Evolutionary conservation across 2,329 filamentous ascomycete species (phyloP).

Genomic region (Cercospora brassicicola): DNA sequence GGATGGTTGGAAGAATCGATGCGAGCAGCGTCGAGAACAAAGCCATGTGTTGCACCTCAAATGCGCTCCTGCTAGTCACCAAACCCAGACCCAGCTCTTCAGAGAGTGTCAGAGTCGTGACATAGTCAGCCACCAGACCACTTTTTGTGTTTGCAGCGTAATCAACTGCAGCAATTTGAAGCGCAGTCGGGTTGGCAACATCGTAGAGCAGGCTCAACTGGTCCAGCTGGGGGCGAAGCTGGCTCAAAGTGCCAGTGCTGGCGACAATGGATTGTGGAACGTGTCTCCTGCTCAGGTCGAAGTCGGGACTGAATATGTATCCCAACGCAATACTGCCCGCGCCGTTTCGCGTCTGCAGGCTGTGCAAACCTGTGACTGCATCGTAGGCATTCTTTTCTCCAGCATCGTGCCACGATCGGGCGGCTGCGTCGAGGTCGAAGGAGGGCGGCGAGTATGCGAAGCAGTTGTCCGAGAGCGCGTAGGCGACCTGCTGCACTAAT

Average conservation of each 20-base stretch:
- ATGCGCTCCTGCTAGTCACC: slow-evolving; percentile 79
- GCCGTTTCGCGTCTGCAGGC: slow-evolving; percentile 83
- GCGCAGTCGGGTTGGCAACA: slow-evolving; percentile 88
- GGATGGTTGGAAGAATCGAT: slow-evolving; percentile 75
- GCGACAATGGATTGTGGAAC: slow-evolving; percentile 89
- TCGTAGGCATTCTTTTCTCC: slow-evolving; percentile 78
- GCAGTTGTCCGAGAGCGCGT: slow-evolving; percentile 92
- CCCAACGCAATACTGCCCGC: slow-evolving; percentile 89
- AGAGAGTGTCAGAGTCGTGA: slow-evolving; percentile 72
- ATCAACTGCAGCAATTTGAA: slow-evolving; percentile 87
- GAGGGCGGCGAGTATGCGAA: slow-evolving; percentile 95
- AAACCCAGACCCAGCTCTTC: slow-evolving; percentile 89
- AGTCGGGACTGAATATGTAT: slow-evolving; percentile 97
- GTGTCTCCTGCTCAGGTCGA: slow-evolving; percentile 85
- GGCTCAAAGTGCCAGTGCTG: slow-evolving; percentile 76
- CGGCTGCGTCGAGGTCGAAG: slow-evolving; percentile 84
- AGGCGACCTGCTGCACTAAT: slow-evolving; percentile 93
- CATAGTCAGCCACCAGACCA: slow-evolving; percentile 84
- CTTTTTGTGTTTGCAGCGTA: slow-evolving; percentile 64
- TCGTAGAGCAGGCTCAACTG: slow-evolving; percentile 89
- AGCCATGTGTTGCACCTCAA: slow-evolving; percentile 94
- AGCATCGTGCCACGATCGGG: slow-evolving; percentile 71
- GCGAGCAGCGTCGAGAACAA: slow-evolving; percentile 82
- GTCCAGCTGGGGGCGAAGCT: slow-evolving; percentile 80
- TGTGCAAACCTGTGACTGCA: slow-evolving; percentile 72